Conservation (phyloP, 2,329 filamentous ascomycete species). For the Arthrobotrys musiformis region DNA sequence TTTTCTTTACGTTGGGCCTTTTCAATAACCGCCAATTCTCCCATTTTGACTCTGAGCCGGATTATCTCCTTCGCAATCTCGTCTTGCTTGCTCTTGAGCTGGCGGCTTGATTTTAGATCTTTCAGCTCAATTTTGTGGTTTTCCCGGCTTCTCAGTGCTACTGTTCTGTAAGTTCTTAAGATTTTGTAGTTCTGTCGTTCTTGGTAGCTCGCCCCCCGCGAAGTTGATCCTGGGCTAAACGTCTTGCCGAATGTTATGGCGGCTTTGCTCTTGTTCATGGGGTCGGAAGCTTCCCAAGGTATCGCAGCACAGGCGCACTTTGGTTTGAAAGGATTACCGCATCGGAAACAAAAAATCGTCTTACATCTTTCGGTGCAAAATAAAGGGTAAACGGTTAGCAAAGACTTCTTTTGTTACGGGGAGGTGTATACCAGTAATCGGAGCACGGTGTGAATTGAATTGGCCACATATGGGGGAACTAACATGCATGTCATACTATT, state of each 20-base stretch:
- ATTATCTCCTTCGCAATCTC: slow-evolving; percentile 31
- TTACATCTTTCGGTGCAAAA: slow-evolving; percentile 21
- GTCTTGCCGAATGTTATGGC: slow-evolving; percentile 18
- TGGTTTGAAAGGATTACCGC: not conserved
- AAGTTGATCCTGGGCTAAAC: not conserved
- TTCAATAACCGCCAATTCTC: slow-evolving; percentile 10
- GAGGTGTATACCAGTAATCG: too few relatives aligned
- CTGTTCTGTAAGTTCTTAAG: slow-evolving; percentile 3
- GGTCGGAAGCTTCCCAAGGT: not conserved
- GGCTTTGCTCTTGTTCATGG: slow-evolving; percentile 22
- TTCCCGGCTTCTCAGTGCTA: slow-evolving; percentile 1
- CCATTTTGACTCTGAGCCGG: slow-evolving; percentile 34
- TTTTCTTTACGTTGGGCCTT: slow-evolving; percentile 5
- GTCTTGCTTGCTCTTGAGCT: slow-evolving; percentile 1
- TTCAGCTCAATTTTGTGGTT: slow-evolving; percentile 24
- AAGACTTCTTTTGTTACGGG: too few relatives aligned
- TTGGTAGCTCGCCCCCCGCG: slow-evolving; percentile 7
- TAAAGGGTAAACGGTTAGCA: not conserved
- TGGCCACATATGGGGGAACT: slow-evolving; percentile 2
- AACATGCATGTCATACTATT: slow-evolving; percentile 48
- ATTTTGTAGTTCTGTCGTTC: slow-evolving; percentile 17
- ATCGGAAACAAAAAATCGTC: slow-evolving; percentile 41
- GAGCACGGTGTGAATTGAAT: not conserved
- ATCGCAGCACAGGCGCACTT: slow-evolving; percentile 18
- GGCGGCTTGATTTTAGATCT: slow-evolving; percentile 21